Conservation (phyloP, 2,329 filamentous ascomycete species). For the Talaromyces sp. region DNA sequence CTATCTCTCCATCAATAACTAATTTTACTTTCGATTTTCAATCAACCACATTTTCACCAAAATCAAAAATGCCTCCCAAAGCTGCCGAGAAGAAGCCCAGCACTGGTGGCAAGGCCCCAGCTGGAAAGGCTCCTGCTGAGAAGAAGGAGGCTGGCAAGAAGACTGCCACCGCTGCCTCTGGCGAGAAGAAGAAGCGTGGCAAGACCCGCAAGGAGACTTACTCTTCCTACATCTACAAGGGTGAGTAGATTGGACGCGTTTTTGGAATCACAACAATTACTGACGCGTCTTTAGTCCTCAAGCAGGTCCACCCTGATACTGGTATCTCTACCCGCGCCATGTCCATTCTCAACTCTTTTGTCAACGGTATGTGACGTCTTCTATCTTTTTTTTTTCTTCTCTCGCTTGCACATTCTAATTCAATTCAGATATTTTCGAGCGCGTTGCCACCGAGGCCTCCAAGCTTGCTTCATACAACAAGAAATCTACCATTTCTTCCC, state of each 20-base stretch:
- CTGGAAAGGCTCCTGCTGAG: conserved; percentile 77
- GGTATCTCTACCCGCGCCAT: conserved; percentile 99
- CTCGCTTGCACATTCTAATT: conserved; percentile 2
- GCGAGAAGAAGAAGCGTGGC: conserved; percentile 99
- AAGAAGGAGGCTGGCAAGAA: conserved; percentile 99
- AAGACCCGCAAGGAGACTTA: conserved; percentile 99
- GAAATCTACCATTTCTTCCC: conserved; percentile 99
- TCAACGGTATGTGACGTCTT: conserved; percentile 70
- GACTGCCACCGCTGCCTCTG: conserved; percentile 76
- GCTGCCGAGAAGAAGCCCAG: conserved; percentile 96
- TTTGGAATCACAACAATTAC: conserved; percentile 19
- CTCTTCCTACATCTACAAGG: conserved; percentile 99
- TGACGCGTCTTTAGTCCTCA: conserved; percentile 70
- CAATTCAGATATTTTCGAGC: conserved; percentile 91
- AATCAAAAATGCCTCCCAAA: conserved; percentile 90
- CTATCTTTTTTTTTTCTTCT: background rate
- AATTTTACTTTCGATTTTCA: conserved; percentile 30
- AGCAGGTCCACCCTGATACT: conserved; percentile 99
- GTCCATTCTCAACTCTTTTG: conserved; percentile 99
- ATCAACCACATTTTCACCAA: conserved; percentile 39
- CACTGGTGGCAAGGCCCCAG: conserved; percentile 87
- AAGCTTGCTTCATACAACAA: conserved; percentile 99
- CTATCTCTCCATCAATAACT: conserved; percentile 22
- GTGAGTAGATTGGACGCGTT: conserved; percentile 46
- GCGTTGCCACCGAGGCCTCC: conserved; percentile 95